phyloP scores from a whole-genome alignment of 805 yeast genomes.

The Saturnispora dispora region DNA sequence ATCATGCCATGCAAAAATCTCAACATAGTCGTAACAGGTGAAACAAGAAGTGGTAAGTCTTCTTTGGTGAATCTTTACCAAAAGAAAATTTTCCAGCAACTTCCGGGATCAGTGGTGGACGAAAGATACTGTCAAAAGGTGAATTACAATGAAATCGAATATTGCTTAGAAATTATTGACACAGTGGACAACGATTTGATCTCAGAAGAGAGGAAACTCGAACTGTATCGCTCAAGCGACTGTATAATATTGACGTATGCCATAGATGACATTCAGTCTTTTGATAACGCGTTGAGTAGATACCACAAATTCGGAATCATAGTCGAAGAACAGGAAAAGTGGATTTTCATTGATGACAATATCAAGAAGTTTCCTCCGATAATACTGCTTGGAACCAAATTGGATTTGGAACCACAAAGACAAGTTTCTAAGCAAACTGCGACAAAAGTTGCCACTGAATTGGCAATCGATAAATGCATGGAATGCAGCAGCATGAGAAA shows the following conservation, averaged over 20 bases:
- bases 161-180: conserved; percentile 50
- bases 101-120: conserved; percentile 22
- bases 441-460: conserved; percentile 17
- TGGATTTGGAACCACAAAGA: conserved; percentile 67
- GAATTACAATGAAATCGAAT: conserved; percentile 31
- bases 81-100: conserved; percentile 17
- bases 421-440: conserved; percentile 48
- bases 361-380: conserved; percentile 17
- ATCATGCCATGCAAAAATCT: conserved; percentile 5
- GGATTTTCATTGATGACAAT: conserved; percentile 1
- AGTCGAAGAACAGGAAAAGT: conserved; percentile 8
- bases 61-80: conserved; percentile 20
- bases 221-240: conserved; percentile 30
- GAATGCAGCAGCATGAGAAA: conserved; percentile 82
- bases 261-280: conserved; percentile 30
- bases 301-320: conserved; percentile 29
- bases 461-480: conserved; percentile 29
- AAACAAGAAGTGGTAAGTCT: conserved; percentile 27
- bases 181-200: conserved; percentile 79
- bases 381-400: conserved; percentile 65
- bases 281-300: conserved; percentile 10
- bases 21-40: conserved; percentile 26
- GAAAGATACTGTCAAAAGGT: conserved; percentile 20
- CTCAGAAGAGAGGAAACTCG: conserved; percentile 15
- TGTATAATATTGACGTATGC: conserved; percentile 43